Conservation (phyloP, 768 basidiomycete species). For the Tephrocybe sp. region DNA sequence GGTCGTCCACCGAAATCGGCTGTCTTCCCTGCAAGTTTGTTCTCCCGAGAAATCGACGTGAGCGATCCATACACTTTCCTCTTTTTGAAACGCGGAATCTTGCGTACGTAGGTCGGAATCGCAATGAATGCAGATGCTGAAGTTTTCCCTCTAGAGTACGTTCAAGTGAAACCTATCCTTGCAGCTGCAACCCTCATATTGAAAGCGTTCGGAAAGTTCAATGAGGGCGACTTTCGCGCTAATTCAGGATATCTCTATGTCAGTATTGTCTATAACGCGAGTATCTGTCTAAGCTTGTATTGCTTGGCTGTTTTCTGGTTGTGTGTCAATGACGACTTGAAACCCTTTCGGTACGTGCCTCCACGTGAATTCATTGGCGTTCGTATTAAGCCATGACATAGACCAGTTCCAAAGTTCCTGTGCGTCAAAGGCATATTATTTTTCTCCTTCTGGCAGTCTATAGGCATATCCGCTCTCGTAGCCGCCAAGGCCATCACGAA, state of each 20-base stretch:
- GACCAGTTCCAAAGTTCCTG: slow-evolving; percentile 95
- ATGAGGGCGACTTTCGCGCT: slow-evolving; percentile 83
- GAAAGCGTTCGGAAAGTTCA: slow-evolving; percentile 83
- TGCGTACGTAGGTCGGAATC: slow-evolving; percentile 53
- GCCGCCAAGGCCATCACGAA: slow-evolving; percentile 71
- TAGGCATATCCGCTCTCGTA: slow-evolving; percentile 85
- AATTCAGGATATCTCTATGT: slow-evolving; percentile 91
- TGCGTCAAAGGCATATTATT: slow-evolving; percentile 98
- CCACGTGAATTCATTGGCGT: not conserved
- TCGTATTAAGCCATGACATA: slow-evolving; percentile 21
- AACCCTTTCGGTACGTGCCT: slow-evolving; percentile 72
- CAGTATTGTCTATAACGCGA: slow-evolving; percentile 80
- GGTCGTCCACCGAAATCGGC: slow-evolving; percentile 87
- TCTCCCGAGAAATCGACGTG: slow-evolving; percentile 83
- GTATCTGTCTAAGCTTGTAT: slow-evolving; percentile 78
- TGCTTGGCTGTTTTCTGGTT: slow-evolving; percentile 98
- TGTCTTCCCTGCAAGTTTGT: slow-evolving; percentile 82
- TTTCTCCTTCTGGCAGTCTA: slow-evolving; percentile 98
- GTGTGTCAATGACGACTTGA: slow-evolving; percentile 83
- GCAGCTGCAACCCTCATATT: slow-evolving; percentile 82
- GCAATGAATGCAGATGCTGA: slow-evolving; percentile 43
- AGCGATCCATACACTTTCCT: slow-evolving; percentile 95
- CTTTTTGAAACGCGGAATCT: slow-evolving; percentile 90
- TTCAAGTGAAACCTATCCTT: slow-evolving; percentile 91
- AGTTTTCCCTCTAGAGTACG: slow-evolving; percentile 70